Conservation (phyloP, 208 protist genomes). For the Leptomonas seymouri region DNA sequence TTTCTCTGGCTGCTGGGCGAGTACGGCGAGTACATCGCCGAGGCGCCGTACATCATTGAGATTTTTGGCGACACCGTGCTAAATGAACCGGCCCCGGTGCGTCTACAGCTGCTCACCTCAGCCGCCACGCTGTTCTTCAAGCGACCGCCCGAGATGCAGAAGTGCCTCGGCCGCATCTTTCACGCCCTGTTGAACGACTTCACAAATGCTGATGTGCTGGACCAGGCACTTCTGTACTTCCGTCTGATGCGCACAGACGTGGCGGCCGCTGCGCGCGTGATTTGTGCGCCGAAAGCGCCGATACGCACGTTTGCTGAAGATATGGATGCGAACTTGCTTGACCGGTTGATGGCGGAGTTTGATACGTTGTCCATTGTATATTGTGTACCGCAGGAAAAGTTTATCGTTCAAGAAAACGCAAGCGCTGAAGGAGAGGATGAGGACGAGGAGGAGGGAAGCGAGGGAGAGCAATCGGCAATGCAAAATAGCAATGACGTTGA, state of each 20-base stretch:
- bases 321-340: constrained; percentile 51
- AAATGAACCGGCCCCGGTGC: constrained; percentile 55
- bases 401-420: constrained; percentile 7
- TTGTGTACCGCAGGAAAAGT: constrained; percentile 52
- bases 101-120: constrained; percentile 87
- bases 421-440: constrained; percentile 14
- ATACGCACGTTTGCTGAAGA: constrained; percentile 74
- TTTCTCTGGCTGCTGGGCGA: constrained; percentile 92
- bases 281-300: constrained; percentile 49
- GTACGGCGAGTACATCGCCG: constrained; percentile 87
- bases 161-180: constrained; percentile 83
- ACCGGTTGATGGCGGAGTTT: constrained; percentile 92
- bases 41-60: constrained; percentile 94
- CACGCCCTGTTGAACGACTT: constrained; percentile 77
- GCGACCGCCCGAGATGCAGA: constrained; percentile 90
- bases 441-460: constrained; percentile 21
- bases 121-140: constrained; percentile 93
- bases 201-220: constrained; percentile 85
- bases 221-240: constrained; percentile 88
- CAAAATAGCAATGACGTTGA: not conserved
- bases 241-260: constrained; percentile 67
- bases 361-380: constrained; percentile 90
- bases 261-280: constrained; percentile 48
- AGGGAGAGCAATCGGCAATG: not conserved
- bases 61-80: constrained; percentile 48